These are phyloP conservation scores for Ophiosphaerella herpotricha DNA, from an alignment of 2,329 filamentous ascomycete species.

Conservation along the genomic window DNA sequence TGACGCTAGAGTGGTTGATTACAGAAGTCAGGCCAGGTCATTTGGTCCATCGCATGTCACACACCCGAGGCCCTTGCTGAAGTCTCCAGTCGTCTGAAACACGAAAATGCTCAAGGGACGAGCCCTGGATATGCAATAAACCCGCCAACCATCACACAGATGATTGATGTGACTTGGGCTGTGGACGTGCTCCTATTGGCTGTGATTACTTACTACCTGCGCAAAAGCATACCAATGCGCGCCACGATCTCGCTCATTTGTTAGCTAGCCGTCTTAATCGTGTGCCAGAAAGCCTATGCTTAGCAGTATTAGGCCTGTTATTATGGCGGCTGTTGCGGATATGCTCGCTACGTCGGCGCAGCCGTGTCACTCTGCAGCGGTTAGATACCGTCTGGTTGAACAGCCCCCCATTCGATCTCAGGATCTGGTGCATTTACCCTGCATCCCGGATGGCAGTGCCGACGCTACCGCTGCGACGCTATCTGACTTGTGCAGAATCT, in stretches of 20 bases:
- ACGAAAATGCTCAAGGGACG: too few relatives aligned
- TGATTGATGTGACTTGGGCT: conserved; percentile 9
- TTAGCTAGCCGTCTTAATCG: conserved; percentile 13
- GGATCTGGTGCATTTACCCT: conserved; percentile 27
- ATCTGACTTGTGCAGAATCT: conserved; percentile 35
- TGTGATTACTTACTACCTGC: neutral
- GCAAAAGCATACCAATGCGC: conserved; percentile 14
- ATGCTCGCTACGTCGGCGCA: conserved; percentile 20
- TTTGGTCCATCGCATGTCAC: neutral
- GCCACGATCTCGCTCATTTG: conserved; percentile 28
- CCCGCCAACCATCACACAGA: conserved; percentile 15
- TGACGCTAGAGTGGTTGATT: neutral
- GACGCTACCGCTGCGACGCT: conserved; percentile 32
- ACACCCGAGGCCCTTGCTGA: conserved; percentile 4
- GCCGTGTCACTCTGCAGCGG: conserved; percentile 16
- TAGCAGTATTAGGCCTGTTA: conserved; percentile 16
- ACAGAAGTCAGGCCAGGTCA: conserved; percentile 1
- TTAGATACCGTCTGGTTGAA: conserved; percentile 14
- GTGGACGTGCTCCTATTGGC: conserved; percentile 21
- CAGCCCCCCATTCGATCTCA: conserved; percentile 14
- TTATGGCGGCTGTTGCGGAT: conserved; percentile 14
- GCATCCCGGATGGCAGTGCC: conserved; percentile 32
- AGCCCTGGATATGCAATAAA: conserved; percentile 13
- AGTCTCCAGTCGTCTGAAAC: conserved; percentile 19
- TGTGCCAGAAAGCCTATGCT: conserved; percentile 14